Percentiles rank a stretch among this genome's conserved stretches.
phyloP scores from a whole-genome alignment of 371 early-diverging fungal species.

The Mortierella sp. region DNA sequence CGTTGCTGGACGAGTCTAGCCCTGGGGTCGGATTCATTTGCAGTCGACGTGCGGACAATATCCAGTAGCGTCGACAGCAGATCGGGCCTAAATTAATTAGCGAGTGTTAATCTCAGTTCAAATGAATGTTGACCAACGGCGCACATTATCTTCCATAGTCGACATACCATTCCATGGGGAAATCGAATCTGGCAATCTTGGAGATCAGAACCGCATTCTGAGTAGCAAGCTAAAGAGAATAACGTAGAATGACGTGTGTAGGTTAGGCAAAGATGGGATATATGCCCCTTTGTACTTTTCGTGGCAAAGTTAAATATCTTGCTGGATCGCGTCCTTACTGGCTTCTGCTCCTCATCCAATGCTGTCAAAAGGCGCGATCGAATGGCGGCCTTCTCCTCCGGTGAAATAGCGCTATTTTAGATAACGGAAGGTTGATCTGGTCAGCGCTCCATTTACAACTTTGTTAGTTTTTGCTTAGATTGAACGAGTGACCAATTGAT shows the following conservation, averaged over 20 bases:
- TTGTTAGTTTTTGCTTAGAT: background rate
- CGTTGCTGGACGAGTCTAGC: conserved; percentile 73
- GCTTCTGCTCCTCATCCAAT: conserved; percentile 76
- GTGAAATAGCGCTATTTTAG: conserved; percentile 67
- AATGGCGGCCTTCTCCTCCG: conserved; percentile 79
- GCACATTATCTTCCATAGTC: background rate
- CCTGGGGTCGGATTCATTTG: conserved; percentile 52
- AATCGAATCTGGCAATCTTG: conserved; percentile 86
- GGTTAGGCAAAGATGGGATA: background rate
- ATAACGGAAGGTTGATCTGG: background rate
- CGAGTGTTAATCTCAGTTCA: background rate
- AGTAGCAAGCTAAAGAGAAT: conserved; percentile 74
- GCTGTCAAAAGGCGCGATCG: conserved; percentile 69
- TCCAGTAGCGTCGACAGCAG: conserved; percentile 72
- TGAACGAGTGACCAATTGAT: background rate
- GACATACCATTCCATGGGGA: conserved; percentile 83
- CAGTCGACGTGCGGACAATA: conserved; percentile 69
- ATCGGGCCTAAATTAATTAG: conserved; percentile 68
- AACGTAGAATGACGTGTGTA: background rate
- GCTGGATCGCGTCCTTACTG: conserved; percentile 59
- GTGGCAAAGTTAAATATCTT: background rate
- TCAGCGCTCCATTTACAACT: too few relatives aligned
- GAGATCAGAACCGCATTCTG: conserved; percentile 82
- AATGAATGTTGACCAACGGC: background rate
- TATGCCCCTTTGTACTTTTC: background rate